Base-by-base conservation (phyloP, 1,284 basidiomycete species). In the Heterobasidion annosum region DNA sequence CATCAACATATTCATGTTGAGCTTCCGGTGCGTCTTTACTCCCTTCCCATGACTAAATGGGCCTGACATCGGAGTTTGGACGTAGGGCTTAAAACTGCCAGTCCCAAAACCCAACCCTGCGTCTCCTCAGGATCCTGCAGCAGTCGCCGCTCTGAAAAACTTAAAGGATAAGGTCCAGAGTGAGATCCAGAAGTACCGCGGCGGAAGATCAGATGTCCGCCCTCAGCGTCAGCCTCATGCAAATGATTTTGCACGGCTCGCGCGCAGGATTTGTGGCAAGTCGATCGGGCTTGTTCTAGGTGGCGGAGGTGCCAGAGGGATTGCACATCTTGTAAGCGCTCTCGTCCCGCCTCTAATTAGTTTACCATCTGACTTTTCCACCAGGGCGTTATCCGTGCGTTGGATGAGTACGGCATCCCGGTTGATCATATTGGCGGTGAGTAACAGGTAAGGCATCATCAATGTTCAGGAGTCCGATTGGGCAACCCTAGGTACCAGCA, bases 231-330 rank as follows among this genome's bases (percentile, higher is more conserved):
- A 85, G 9, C 82, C 90, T 1, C 87, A 96, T 63, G 81, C 84
- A 59, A 94, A 89, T 61, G 96, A 99, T 68, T 98, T 99, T 70
- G 87, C 94, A 12, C 80, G 97, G 42, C 73, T 99, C 42, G 97
- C 96, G 0, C 77, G 96, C 53, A 76, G 95, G 52, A 79, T 99
- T 53, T 97, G 93, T 64, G 96, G 95, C 9, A 91, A 87, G 65
- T 93, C 91, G 12, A 90, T 99, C 56, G 97, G 95, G 1, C 74
- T 99, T 35, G 93, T 99, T 3, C 79, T 99, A 0, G 96, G 96
- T 16, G 96, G 96, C 12, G 97, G 96, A 12, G 96, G 97, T 8
- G 97, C 95, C 6, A 82, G 97, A 53, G 96, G 96, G 33, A 85
- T 98, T 60, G 88, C 94, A 0, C 97, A 99, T 73, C 72, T 99